phyloP scores from a whole-genome alignment of 805 yeast genomes.

The Candida adriatica region DNA sequence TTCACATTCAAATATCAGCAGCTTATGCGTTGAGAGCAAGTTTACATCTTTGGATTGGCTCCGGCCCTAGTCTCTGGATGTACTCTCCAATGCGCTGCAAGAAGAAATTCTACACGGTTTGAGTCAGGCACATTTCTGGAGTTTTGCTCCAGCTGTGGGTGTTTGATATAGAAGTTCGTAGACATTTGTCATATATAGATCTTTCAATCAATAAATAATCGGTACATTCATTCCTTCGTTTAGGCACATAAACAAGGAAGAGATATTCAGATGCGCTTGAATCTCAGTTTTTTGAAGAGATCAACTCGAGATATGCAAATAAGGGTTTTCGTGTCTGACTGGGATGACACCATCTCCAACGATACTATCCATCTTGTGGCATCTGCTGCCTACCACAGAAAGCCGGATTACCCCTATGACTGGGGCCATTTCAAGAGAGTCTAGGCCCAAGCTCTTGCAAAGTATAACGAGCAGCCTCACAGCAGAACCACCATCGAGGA shows the following conservation, averaged over 20 bases:
- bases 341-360: slow-evolving; percentile 61
- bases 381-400: slow-evolving; percentile 34
- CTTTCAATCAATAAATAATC: no score
- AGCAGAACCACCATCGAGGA: slow-evolving; percentile 28
- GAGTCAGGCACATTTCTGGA: slow-evolving; percentile 24
- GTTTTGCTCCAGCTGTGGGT: slow-evolving; percentile 18
- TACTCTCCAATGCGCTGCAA: slow-evolving; percentile 16
- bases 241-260: no score
- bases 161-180: slow-evolving; percentile 27
- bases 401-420: slow-evolving; percentile 31
- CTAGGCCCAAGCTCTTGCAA: slow-evolving; percentile 33
- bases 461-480: slow-evolving; percentile 27
- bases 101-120: slow-evolving; percentile 26
- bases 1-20: slow-evolving; percentile 22
- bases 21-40: slow-evolving; percentile 1
- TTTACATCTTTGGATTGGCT: no score
- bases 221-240: no score
- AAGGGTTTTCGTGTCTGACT: slow-evolving; percentile 40
- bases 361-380: slow-evolving; percentile 53
- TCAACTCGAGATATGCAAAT: slow-evolving; percentile 1
- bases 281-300: not conserved
- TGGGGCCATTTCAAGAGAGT: slow-evolving; percentile 38
- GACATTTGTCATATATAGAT: no score
- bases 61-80: no score
- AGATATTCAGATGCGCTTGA: not conserved